Conservation (phyloP, 164 flowering plant genomes). For the Vitis vinifera region ASM3070453v1 NC_081815.1:1828001-1828500, state of each 20-base stretch:
- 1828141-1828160: slow-evolving; percentile 67
- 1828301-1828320: slow-evolving; percentile 68
- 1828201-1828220: too few relatives aligned
- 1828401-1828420: slow-evolving; percentile 82
- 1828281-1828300: background rate
- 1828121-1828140: slow-evolving; percentile 71
- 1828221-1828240: background rate
- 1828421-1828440: slow-evolving; percentile 50
- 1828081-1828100: slow-evolving; percentile 88
- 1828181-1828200: background rate
- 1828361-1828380: slow-evolving; percentile 94
- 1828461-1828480: background rate
- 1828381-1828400: slow-evolving; percentile 70
- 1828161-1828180: background rate
- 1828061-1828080: slow-evolving; percentile 81
- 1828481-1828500: background rate
- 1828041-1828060: slow-evolving; percentile 49
- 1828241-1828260: background rate
- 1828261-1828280: background rate
- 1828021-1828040: slow-evolving; percentile 77
- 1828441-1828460: background rate
- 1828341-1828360: slow-evolving; percentile 90
- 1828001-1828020: slow-evolving; percentile 81
- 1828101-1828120: slow-evolving; percentile 78
- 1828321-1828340: slow-evolving; percentile 77